Conservation (phyloP, 2,329 filamentous ascomycete species). For the Colletotrichum tofieldiae region DNA sequence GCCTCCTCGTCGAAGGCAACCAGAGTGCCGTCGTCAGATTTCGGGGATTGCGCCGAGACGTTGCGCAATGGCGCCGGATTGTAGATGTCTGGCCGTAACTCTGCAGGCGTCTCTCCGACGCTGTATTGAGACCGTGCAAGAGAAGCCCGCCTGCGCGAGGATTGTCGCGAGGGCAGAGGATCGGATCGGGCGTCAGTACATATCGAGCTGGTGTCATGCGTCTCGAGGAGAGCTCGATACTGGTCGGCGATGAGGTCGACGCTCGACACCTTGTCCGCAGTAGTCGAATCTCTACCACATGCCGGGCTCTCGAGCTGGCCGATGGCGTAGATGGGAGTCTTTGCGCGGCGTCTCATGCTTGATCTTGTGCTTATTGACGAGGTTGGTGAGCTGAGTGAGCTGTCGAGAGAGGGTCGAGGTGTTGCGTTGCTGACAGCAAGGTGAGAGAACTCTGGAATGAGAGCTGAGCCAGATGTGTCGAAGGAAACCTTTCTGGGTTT, state of each 20-base stretch:
- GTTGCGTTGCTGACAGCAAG: constrained; percentile 50
- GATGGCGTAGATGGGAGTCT: constrained; percentile 66
- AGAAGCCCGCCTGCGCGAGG: constrained; percentile 8
- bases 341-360: constrained; percentile 62
- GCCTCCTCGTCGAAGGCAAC: constrained; percentile 64
- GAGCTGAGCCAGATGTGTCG: constrained; percentile 43
- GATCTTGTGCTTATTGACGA: constrained; percentile 46
- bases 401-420: constrained; percentile 42
- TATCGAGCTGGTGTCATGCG: constrained; percentile 55
- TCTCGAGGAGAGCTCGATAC: constrained; percentile 64
- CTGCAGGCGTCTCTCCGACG: constrained; percentile 4
- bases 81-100: constrained; percentile 17
- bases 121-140: constrained; percentile 1
- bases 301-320: constrained; percentile 63
- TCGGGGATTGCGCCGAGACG: constrained; percentile 50
- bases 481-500: constrained; percentile 34
- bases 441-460: constrained; percentile 56
- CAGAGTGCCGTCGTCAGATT: constrained; percentile 63
- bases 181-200: constrained; percentile 50
- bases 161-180: constrained; percentile 44
- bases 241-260: constrained; percentile 67
- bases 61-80: constrained; percentile 9
- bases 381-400: constrained; percentile 41
- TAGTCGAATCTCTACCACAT: constrained; percentile 45
- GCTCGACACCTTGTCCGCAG: constrained; percentile 56